phyloP scores from a whole-genome alignment of 352 stramenopile species.

The Phytopythium chamaehyphon region DNA sequence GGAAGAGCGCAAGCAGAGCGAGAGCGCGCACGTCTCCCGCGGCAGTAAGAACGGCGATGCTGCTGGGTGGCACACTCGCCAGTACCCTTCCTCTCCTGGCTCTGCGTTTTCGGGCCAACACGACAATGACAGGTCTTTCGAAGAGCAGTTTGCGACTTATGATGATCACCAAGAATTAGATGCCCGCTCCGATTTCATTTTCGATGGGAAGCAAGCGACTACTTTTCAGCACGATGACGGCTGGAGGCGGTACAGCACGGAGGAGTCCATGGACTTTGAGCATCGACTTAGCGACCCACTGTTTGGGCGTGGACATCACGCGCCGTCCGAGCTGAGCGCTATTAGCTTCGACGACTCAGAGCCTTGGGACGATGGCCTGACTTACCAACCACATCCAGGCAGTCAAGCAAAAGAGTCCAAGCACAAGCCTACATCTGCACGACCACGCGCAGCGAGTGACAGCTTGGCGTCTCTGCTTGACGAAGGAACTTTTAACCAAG shows the following conservation, averaged over 20 bases:
- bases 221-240: constrained; percentile 7
- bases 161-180: constrained; percentile 35
- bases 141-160: neutral
- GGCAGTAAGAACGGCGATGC: neutral
- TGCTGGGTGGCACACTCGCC: constrained; percentile 1
- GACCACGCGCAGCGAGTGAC: neutral
- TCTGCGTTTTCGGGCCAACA: neutral
- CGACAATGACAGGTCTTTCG: no score
- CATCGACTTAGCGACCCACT: constrained; percentile 11
- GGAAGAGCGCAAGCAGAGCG: constrained; percentile 15
- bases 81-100: neutral
- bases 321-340: constrained; percentile 58
- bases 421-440: neutral
- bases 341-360: constrained; percentile 81
- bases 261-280: constrained; percentile 9
- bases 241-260: constrained; percentile 8
- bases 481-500: neutral
- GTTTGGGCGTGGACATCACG: neutral
- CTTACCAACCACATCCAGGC: constrained; percentile 25
- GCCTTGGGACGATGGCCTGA: constrained; percentile 59
- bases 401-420: neutral
- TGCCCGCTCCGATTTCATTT: constrained; percentile 42
- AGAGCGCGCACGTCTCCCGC: constrained; percentile 1
- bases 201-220: constrained; percentile 13
- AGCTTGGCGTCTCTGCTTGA: neutral